Percentiles rank a stretch among this genome's conserved stretches.
These are phyloP conservation scores for Bryum argenteum DNA, from an alignment of 225 moss, liverwort and hornwort genomes.

Conservation along the genomic window DNA sequence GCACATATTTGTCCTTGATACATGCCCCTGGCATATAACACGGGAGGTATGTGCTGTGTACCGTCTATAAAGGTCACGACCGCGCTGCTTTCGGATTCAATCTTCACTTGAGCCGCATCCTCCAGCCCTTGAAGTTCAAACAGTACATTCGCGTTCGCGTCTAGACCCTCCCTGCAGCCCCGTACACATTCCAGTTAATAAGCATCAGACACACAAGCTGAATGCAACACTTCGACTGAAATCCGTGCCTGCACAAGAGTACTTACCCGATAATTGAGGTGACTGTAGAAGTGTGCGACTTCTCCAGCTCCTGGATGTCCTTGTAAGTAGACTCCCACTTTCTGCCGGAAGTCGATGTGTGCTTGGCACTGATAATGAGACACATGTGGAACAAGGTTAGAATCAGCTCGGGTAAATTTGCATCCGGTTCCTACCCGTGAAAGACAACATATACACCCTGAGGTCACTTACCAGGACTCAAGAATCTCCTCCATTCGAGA, in stretches of 20 bases:
- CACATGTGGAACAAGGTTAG: neutral
- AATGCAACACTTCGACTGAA: neutral
- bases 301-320: slow-evolving; percentile 60
- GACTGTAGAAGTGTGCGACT: slow-evolving; percentile 51
- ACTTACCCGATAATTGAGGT: slow-evolving; percentile 73
- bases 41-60: slow-evolving; percentile 10
- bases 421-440: neutral
- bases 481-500: slow-evolving; percentile 70
- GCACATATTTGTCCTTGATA: no score
- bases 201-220: neutral
- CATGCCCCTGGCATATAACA: fast-evolving
- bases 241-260: neutral
- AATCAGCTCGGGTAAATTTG: neutral
- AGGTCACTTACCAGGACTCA: slow-evolving; percentile 48
- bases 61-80: slow-evolving; percentile 61
- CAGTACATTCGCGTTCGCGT: slow-evolving; percentile 59
- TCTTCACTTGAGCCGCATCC: slow-evolving; percentile 47
- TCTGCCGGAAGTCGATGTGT: slow-evolving; percentile 62
- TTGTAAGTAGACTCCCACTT: slow-evolving; percentile 72
- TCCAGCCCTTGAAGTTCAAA: slow-evolving; percentile 48
- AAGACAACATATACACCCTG: neutral
- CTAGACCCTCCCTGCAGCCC: slow-evolving; percentile 71
- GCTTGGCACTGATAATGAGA: slow-evolving; percentile 50
- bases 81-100: slow-evolving; percentile 42
- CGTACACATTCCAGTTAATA: neutral